Evolutionary conservation across 2,329 filamentous ascomycete genomes (phyloP).

Genomic region (Calonectria henricotiae): DNA sequence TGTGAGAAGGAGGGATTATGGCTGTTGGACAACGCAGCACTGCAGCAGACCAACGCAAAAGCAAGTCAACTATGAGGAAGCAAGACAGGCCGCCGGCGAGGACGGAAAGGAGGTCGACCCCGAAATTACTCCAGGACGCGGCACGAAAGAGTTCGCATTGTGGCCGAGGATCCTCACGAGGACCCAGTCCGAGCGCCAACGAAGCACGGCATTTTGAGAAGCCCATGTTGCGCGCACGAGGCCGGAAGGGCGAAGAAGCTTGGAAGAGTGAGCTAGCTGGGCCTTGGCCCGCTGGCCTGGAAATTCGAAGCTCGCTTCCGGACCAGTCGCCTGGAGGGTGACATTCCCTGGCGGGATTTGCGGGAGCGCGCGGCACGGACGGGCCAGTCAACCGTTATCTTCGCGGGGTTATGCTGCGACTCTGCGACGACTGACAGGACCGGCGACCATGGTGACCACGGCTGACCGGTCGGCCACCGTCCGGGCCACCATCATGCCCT

Average conservation of each 20-base stretch:
- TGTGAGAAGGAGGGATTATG: conserved; percentile 61
- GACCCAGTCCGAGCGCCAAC: conserved; percentile 38
- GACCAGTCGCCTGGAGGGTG: conserved; percentile 28
- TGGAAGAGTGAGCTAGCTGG: neutral
- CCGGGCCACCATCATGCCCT: conserved; percentile 43
- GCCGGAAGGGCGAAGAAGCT: neutral
- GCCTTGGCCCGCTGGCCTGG: neutral
- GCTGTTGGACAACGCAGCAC: conserved; percentile 65
- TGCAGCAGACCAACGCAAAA: conserved; percentile 57
- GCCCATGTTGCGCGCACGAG: conserved; percentile 27
- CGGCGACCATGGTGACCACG: conserved; percentile 22
- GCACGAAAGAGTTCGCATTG: conserved; percentile 42
- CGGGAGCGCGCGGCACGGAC: conserved; percentile 37
- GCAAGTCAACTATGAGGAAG: conserved; percentile 43
- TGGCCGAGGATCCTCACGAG: conserved; percentile 48
- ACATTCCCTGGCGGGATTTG: conserved; percentile 37
- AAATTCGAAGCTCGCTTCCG: conserved; percentile 14
- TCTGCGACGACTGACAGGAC: conserved; percentile 25
- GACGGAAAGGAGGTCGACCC: conserved; percentile 43
- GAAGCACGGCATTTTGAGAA: conserved; percentile 33
- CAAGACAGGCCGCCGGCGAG: conserved; percentile 35
- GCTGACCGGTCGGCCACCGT: conserved; percentile 43
- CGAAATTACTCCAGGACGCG: conserved; percentile 47
- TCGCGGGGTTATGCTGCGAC: conserved; percentile 25
- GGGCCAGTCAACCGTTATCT: conserved; percentile 29